Base-by-base conservation (phyloP, 306 rosid genomes). In the Fagus sylvatica region DNA sequence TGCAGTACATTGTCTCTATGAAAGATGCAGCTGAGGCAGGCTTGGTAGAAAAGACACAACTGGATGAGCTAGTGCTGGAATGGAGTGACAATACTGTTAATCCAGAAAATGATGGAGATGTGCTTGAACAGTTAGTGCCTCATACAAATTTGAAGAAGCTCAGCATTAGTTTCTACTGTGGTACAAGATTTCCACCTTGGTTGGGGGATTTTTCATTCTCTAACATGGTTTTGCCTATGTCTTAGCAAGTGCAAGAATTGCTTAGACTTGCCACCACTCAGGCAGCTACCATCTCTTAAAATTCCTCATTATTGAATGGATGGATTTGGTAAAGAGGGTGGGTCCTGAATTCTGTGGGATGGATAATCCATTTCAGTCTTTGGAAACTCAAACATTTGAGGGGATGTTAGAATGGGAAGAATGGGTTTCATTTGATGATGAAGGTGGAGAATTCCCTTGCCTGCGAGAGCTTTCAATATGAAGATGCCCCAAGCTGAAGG, bases 351-450 rank as follows among this genome's bases (percentile, higher is more conserved):
- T 80, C 49, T 69, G 60, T 46, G 72, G 34, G 72, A 33, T 13
- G 1, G 17, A 30, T 53, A 42, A 15, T 7, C 11, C 6, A 7
- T 42, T 42, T 42, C 2, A 0, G 0, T 42, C 2, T 42, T 42
- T 42, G 46, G 8, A 42, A 2, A 6, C 46, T 42, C 8, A 6
- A 42, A 42, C 46, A 42, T 42, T 42, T 42, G 46, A 42, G 1
- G 0, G 46, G 46, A 42, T 42, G 84, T 36, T 69, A 11, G 69
- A 72, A 7, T 84, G 84, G 84, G 80, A 80, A 68, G 64, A 73
- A 22, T 84, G 87, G 87, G 55, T 61, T 16, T 75, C 60, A 39
- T 13, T 66, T 0, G 72, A 43, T 55, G 28, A 36, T 43, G 60
- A 34, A 0, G 46, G 46, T 40, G 57, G 53, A 1, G 66, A 19